Evolutionary conservation across 208 protist genomes (phyloP), one percentile per base, ranked within the genome.

Genomic region (Angomonas ambiguus): DNA sequence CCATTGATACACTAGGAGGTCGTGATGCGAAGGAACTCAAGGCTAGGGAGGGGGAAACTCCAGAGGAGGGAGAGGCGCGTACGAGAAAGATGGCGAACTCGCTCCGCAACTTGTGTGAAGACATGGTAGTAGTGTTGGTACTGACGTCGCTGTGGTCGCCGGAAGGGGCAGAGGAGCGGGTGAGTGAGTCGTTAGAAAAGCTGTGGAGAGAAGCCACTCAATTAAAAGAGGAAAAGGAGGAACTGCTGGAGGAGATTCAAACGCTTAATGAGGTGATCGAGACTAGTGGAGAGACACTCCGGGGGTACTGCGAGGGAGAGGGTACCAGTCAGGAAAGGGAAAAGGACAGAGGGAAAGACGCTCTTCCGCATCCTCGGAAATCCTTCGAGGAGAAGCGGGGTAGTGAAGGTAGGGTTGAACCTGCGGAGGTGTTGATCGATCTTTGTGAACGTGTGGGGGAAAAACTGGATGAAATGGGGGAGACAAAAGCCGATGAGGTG

Each of bases 181-280:
- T 85, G 28, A 85, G 79, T 49, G 79, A 74, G 59, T 42, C 69
- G 2, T 51, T 85, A 4, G 79, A 85, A 65, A 55, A 62, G 24
- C 32, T 79, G 62, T 85, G 79, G 76, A 51, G 51, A 20, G 57
- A 66, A 4, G 71, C 53, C 0, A 45, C 61, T 24, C 66, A 69
- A 18, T 55, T 76, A 13, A 67, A 76, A 42, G 58, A 42, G 10
- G 27, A 32, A 20, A 55, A 60, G 30, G 58, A 61, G 27, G 67
- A 53, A 1, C 53, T 68, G 18, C 38, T 41, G 20, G 57, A 58
- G 20, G 53, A 68, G 34, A 48, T 72, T 8, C 66, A 66, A 5
- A 57, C 65, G 25, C 42, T 76, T 24, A 51, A 10, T 2, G 33
- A 53, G 41, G 69, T 79, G 35, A 45, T 79, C 24, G 63, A 57